Evolutionary conservation across 768 basidiomycete genomes (phyloP).

Genomic region (Boletus subparvulus): DNA sequence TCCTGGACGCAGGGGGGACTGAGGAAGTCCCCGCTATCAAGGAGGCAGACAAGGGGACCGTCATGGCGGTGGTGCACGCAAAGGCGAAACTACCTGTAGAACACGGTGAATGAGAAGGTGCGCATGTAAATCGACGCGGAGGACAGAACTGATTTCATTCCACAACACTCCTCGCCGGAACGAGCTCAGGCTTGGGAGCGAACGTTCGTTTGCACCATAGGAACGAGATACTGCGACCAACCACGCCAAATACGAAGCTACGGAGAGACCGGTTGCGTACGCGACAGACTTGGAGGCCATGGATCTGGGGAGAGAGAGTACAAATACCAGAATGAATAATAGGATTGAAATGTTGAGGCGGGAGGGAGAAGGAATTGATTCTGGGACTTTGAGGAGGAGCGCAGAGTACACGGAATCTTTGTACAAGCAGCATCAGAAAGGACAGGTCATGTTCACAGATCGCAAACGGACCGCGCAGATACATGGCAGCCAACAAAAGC

Average conservation of each 20-base stretch:
- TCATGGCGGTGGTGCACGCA: constrained; percentile 62
- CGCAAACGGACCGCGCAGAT: constrained; percentile 58
- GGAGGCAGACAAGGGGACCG: constrained; percentile 64
- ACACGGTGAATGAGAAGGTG: constrained; percentile 3
- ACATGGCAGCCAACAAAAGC: constrained; percentile 56
- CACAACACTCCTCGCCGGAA: constrained; percentile 51
- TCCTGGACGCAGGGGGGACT: constrained; percentile 34
- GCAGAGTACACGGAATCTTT: constrained; percentile 56
- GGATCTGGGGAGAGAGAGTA: constrained; percentile 55
- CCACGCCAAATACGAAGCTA: constrained; percentile 63
- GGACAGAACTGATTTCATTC: constrained; percentile 61
- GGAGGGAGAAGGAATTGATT: constrained; percentile 33
- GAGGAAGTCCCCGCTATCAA: constrained; percentile 41
- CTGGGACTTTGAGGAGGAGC: constrained; percentile 46
- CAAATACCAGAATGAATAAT: constrained; percentile 45
- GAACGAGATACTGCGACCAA: constrained; percentile 52
- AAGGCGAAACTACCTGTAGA: constrained; percentile 56
- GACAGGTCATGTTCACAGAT: not conserved
- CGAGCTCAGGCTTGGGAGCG: constrained; percentile 34
- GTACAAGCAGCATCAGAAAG: constrained; percentile 10
- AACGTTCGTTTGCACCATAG: constrained; percentile 47
- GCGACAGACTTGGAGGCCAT: constrained; percentile 53
- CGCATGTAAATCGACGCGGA: not conserved
- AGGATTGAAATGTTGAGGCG: constrained; percentile 41
- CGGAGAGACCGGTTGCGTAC: constrained; percentile 58